Base-by-base conservation (phyloP, 1,139 yeast genomes). In the Pichia sp. region DNA sequence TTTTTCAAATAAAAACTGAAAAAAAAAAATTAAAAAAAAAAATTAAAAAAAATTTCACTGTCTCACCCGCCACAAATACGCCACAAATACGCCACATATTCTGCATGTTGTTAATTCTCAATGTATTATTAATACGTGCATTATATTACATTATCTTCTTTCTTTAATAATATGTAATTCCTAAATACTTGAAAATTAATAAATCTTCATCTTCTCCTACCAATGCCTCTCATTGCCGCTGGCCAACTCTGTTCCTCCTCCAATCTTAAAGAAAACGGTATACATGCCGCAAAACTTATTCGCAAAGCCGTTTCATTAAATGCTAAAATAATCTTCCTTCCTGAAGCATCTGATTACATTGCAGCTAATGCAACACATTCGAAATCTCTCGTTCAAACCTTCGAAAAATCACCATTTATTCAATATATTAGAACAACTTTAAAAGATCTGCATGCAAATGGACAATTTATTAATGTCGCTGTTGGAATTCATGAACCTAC, bases 271-370 rank as follows among this genome's bases (percentile, higher is more conserved):
- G 67, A 68, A 22, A 91, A 91, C 52, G 79, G 86, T 13, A 55
- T 63, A 9, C 64, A 69, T 1, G 91, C 80, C 0, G 68, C 71
- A 15, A 67, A 68, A 35, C 65, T 88, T 29, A 76, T 88, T 23
- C 60, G 65, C n/a, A 63, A 68, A 41, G 95, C 96, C 0, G 70
- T 83, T 0, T 61, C 62, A 8, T 58, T 69, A 10, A 70, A 79
- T 4, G 87, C 81, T 10, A 66, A 72, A 46, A 76, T 86, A 4
- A 68, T 89, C 9, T 88, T 89, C 56, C 70, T 91, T 32, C 97
- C 97, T 1, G 98, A 91, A 59, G 97, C 97, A 0, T 73, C 91
- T 1, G 97, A 91, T 56, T 91, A 87, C 59, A 71, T 91, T 33
- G 82, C 95, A 4, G 68, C 76, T 35, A 74, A 79, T 49, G 79